A percentile compares a stretch with the other conserved stretches of the same genome.
phyloP scores from a whole-genome alignment of 179 eudicot genomes.

The Beta corolliflora region DNA sequence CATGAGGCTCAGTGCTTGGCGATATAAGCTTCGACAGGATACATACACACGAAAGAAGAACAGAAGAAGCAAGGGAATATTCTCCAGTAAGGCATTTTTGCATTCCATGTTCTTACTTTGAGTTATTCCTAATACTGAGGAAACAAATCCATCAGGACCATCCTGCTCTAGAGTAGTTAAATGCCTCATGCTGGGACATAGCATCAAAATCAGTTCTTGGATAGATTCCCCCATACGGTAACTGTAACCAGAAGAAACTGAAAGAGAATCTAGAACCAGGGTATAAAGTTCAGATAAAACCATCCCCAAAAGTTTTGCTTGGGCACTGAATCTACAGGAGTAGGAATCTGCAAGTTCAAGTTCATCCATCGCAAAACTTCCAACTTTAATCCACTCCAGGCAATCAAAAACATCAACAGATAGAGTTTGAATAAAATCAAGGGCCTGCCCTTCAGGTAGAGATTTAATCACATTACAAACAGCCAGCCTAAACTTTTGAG shows the following conservation, averaged over 20 bases:
- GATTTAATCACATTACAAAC: slow-evolving; percentile 61
- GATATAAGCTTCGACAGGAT: slow-evolving; percentile 69
- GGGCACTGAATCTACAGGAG: slow-evolving; percentile 33
- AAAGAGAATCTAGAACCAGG: slow-evolving; percentile 69
- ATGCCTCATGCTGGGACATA: slow-evolving; percentile 54
- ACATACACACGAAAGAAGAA: slow-evolving; percentile 75
- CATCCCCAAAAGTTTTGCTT: slow-evolving; percentile 64
- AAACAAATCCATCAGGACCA: slow-evolving; percentile 38
- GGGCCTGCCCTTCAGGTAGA: slow-evolving; percentile 94
- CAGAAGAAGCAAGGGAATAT: slow-evolving; percentile 49
- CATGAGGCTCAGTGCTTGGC: slow-evolving; percentile 72
- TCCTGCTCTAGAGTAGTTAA: slow-evolving; percentile 44
- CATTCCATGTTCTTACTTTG: slow-evolving; percentile 23
- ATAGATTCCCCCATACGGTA: slow-evolving; percentile 58
- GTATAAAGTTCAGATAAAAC: slow-evolving; percentile 70
- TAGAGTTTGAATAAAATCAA: slow-evolving; percentile 60
- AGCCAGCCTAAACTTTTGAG: slow-evolving; percentile 66
- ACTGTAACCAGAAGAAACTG: slow-evolving; percentile 81
- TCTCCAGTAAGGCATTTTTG: slow-evolving; percentile 19
- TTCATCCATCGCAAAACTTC: slow-evolving; percentile 31
- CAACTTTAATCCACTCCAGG: slow-evolving; percentile 67
- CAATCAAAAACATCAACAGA: slow-evolving; percentile 68
- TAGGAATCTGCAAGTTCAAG: slow-evolving; percentile 30
- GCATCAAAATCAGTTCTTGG: slow-evolving; percentile 46
- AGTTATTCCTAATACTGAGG: slow-evolving; percentile 41